phyloP scores from a whole-genome alignment of 768 basidiomycete genomes.

The Macrolepiota dolichaula region DNA sequence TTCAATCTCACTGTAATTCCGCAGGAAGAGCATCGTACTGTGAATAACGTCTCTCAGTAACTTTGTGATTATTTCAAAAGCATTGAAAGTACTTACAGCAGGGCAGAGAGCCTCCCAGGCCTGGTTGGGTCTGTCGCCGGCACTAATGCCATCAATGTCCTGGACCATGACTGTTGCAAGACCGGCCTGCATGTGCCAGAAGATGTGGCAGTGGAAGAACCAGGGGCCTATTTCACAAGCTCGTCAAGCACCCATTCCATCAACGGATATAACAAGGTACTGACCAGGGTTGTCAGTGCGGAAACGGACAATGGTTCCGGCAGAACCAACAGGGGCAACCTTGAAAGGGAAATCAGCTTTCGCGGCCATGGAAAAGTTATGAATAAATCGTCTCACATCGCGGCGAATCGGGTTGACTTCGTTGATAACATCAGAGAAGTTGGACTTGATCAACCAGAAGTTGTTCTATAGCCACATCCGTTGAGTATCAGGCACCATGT shows the following conservation, averaged over 20 bases:
- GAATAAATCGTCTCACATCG: slow-evolving; percentile 15
- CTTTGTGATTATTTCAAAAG: background rate
- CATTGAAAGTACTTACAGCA: slow-evolving; percentile 16
- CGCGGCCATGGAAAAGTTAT: background rate
- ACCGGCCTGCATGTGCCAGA: slow-evolving; percentile 40
- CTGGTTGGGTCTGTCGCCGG: slow-evolving; percentile 14
- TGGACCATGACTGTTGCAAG: slow-evolving; percentile 38
- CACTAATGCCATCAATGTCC: slow-evolving; percentile 19
- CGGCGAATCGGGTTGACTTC: slow-evolving; percentile 43
- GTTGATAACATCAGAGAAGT: slow-evolving; percentile 25
- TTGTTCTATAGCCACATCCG: slow-evolving; percentile 24
- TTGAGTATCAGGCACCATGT: background rate
- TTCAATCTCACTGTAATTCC: slow-evolving; percentile 1
- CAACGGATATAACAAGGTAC: too few relatives aligned
- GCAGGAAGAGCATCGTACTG: slow-evolving; percentile 14
- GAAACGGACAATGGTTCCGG: slow-evolving; percentile 24
- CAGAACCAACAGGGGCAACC: slow-evolving; percentile 20
- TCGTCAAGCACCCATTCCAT: too few relatives aligned
- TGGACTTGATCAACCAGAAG: slow-evolving; percentile 38
- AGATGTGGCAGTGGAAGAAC: slow-evolving; percentile 28
- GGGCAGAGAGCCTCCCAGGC: slow-evolving; percentile 25
- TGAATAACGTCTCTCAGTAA: background rate
- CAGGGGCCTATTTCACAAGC: slow-evolving; percentile 15
- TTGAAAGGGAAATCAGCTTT: background rate
- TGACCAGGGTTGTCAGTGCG: slow-evolving; percentile 21